Evolutionary conservation across 140 eudicot species (phyloP), one percentile per base, ranked within the genome.

Genomic region (Senecio squalidus): DNA sequence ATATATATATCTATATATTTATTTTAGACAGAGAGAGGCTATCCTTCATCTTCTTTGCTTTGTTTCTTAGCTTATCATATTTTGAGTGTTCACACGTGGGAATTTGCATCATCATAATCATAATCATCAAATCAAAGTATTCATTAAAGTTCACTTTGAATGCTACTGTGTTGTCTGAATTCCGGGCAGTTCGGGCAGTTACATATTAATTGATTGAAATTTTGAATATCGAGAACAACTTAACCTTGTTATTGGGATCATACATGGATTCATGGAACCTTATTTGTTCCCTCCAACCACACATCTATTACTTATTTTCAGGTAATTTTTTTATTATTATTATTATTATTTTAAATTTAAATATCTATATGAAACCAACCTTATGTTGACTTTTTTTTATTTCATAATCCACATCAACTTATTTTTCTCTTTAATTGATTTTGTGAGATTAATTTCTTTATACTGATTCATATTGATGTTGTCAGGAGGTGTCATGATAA

Each of bases 261-360:
- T 66, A 55, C 67, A 67, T 71, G 67, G 29, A 27, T 46, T 69
- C 68, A 63, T 69, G 83, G 65, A 68, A 71, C 83, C 70, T 76
- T 78, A 39, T 61, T 58, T 79, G 88, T 77, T 82, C 83, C 85
- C 91, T 78, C 79, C 57, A 76, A 71, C 67, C 76, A 76, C 84
- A 85, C 81, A 76, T 46, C 66, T 67, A 60, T 69, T 69, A 57
- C 91, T 59, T 82, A 60, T 45, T 74, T 85, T 74, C 82, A 86
- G 95, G 95, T 86, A 67, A 40, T 41, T 18, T 22, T 14, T 38
- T 51, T 41, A 18, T 54, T 59, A 4, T n/a, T 20, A 21, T 39
- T 47, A 49, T 23, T 40, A 22, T 20, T 40, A 14, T 44, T 33
- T 23, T 11, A 1, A 49, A 22, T 0, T 1, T 40, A 3, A 38